These are phyloP conservation scores for Patellifolia procumbens DNA, from an alignment of 179 eudicot species.

Conservation along the genomic window DNA sequence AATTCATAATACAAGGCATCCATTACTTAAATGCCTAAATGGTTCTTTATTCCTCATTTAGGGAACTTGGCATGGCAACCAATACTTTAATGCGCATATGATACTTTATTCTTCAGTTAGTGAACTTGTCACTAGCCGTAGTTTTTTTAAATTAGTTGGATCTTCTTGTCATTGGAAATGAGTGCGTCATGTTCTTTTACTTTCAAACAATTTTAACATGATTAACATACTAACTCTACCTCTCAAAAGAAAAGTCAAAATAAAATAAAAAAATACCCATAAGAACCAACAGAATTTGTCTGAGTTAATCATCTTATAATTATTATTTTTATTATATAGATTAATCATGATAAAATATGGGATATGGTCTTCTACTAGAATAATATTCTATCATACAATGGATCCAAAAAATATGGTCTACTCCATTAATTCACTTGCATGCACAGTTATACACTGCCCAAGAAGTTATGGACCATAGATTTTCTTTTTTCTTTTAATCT, in stretches of 20 bases:
- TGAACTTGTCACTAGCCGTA: not conserved
- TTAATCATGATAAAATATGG: not conserved
- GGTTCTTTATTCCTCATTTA: not conserved
- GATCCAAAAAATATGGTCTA: too few species aligned
- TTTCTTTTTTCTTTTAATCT: too few species aligned
- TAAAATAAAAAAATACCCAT: not conserved
- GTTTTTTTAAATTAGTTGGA: not conserved
- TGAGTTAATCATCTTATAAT: not conserved
- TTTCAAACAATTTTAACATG: constrained; percentile 16
- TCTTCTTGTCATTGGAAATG: constrained; percentile 21
- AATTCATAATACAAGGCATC: too few species aligned
- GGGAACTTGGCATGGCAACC: not conserved
- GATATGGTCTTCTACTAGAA: too few species aligned
- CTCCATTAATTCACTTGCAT: too few species aligned
- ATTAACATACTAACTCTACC: not conserved
- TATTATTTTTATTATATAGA: not conserved
- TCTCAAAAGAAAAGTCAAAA: not conserved
- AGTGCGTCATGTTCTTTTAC: constrained; percentile 10
- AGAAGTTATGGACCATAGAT: too few species aligned
- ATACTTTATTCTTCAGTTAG: not conserved
- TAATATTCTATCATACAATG: too few species aligned
- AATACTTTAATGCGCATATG: not conserved
- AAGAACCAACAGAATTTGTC: not conserved
- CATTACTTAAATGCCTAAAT: too few species aligned
- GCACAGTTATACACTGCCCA: too few species aligned